Base-by-base conservation (phyloP, 2,329 filamentous ascomycete genomes). In the Raffaelea albimanens region DNA sequence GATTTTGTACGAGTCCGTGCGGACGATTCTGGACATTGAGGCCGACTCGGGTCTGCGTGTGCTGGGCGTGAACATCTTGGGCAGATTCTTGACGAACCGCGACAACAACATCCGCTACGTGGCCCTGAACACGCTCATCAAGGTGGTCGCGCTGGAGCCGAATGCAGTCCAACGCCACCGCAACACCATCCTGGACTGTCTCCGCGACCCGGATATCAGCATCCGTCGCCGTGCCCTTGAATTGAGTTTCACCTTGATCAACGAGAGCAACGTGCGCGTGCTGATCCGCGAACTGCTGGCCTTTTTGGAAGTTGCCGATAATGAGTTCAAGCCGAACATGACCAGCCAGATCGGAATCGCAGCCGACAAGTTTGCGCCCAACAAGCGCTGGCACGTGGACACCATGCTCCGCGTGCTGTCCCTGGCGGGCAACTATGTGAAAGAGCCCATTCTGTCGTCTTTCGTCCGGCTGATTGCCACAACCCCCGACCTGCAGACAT, bases 41-140 rank as follows among this genome's bases (percentile, higher is more conserved):
- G 94, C 93, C 20, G 94, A 98, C 62, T 95, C 93, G 10, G 91
- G 93, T 33, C 70, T 98, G 53, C 78, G 94, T 44, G 93, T 98
- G 20, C 76, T 98, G 22, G 93, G 93, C 59, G 93, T 98, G 57
- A 98, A 98, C 63, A 98, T 98, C 55, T 79, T 98, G 21, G 93
- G 94, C 63, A 98, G 67, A 63, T 98, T 98, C 68, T 69, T 98
- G 52, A 84, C 90, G n/a, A 98, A 98, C 71, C 83, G 91, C 57
- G 93, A 98, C 67, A 98, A 98, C 73, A 98, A 98, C 63, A 98
- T 98, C 59, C 85, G 93, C 65, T 98, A 98, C 61, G 93, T 98
- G 45, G 93, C 93, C 18, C 73, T 98, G 45, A 98, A 98, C 67
- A 98, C 93, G 0, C 72, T 98, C 44, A 94, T 96, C 69, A 97